Evolutionary conservation across 768 basidiomycete genomes (phyloP), one percentile per base, ranked within the genome.

Genomic region (Xerocomellus chrysenteron): DNA sequence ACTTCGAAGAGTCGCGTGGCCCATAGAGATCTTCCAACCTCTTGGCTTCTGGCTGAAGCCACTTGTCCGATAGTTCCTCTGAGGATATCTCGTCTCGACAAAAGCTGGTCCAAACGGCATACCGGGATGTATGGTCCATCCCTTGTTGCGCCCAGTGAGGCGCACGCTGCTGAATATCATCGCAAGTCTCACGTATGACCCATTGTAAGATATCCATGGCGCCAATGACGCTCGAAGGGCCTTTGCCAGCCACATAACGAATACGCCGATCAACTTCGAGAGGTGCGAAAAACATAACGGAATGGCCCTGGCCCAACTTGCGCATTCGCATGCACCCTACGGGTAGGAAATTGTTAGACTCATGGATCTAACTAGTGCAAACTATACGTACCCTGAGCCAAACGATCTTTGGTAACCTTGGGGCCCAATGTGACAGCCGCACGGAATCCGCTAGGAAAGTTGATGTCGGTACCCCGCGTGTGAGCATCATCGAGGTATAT

Each of bases 251-350:
- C 9, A 69, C 54, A 7, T 55, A 45, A 19, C 75, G 74, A 50
- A 82, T 78, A 1, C 56, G 50, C 10, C 59, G 59, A 50, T 77
- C 74, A 5, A 80, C 68, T 40, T 80, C 78, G 0, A 64, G 60
- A 8, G 80, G 74, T 11, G 77, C 80, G 45, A 79, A 77, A 59
- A 82, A 81, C 52, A 76, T 65, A n/a, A 81, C 62, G 2, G 80
- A 77, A 50, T 82, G 80, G 0, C 76, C 77, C 8, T 68, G 62
- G 13, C 81, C 81, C 1, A 82, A 70, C 59, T 75, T 72, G 2
- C 81, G 73, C 80, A 82, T 80, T 12, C 80, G 71, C 80, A 82
- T 82, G 52, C 80, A 82, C 5, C 80, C 81, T 81, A n/a, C 28
- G 3, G n/a, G 47, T 5, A 36, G 35, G 2, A 13, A 10, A 24